phyloP scores from a whole-genome alignment of 1,284 basidiomycete genomes.

The Cutaneotrichosporon arboriforme region DNA sequence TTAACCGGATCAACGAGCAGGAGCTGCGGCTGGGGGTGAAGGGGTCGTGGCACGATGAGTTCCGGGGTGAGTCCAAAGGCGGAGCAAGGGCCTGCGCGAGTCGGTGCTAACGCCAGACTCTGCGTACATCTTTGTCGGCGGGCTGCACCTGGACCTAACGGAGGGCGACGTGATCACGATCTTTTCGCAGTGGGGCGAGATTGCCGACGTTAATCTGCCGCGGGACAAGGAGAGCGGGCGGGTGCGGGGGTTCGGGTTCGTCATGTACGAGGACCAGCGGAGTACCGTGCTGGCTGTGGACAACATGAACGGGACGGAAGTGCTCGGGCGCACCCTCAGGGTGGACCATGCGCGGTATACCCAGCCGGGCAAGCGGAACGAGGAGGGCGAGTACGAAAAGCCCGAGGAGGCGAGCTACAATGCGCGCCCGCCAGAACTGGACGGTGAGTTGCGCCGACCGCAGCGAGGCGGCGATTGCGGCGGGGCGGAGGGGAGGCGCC shows the following conservation, averaged over 20 bases:
- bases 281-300: conserved; percentile 95
- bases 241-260: conserved; percentile 84
- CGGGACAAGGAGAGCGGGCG: conserved; percentile 86
- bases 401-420: conserved; percentile 77
- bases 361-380: conserved; percentile 72
- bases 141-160: conserved; percentile 76
- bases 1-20: conserved; percentile 83
- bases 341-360: conserved; percentile 95
- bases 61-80: conserved; percentile 61
- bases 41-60: conserved; percentile 95
- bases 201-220: conserved; percentile 91
- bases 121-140: conserved; percentile 89
- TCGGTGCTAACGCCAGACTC: conserved; percentile 64
- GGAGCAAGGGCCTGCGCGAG: no score
- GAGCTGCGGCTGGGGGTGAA: conserved; percentile 79
- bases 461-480: neutral
- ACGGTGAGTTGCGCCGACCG: conserved; percentile 52
- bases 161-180: conserved; percentile 98
- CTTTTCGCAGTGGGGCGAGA: conserved; percentile 95
- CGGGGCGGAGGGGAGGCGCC: neutral
- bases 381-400: conserved; percentile 83
- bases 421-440: conserved; percentile 66
- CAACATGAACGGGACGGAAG: conserved; percentile 85
- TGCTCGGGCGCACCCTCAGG: conserved; percentile 76
- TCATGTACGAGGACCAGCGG: conserved; percentile 98